Evolutionary conservation across 1,284 basidiomycete genomes (phyloP).

Genomic region (Leccinum variabile): DNA sequence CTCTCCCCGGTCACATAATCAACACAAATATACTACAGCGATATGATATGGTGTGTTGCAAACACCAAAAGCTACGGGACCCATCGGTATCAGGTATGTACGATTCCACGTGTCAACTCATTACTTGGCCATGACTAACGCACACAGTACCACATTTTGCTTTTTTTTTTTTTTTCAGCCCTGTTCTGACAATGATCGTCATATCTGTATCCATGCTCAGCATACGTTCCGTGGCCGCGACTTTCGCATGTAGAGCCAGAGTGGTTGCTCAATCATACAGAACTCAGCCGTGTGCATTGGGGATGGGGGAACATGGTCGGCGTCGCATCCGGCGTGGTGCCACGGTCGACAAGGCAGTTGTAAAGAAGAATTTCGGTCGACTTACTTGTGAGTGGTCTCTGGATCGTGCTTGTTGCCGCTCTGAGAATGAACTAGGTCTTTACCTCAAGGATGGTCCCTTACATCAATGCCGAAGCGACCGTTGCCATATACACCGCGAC

Average conservation of each 20-base stretch:
- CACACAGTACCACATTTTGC: constrained; percentile 62
- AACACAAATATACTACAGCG: background rate
- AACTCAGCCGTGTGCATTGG: constrained; percentile 43
- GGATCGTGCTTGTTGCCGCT: too few relatives aligned
- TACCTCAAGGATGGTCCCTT: too few relatives aligned
- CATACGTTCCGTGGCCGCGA: constrained; percentile 40
- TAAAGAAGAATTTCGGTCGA: too few relatives aligned
- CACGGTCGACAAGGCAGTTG: too few relatives aligned
- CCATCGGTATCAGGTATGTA: background rate
- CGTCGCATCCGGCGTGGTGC: constrained; percentile 10
- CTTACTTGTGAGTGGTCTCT: too few relatives aligned
- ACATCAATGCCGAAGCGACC: too few relatives aligned
- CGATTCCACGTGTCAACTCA: constrained; percentile 9
- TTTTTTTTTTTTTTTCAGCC: constrained; percentile 19
- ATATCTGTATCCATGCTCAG: constrained; percentile 36
- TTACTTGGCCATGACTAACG: constrained; percentile 40
- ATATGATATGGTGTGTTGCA: background rate
- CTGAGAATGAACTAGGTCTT: too few relatives aligned
- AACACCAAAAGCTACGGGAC: background rate
- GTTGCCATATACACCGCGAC: too few relatives aligned
- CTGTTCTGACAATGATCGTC: constrained; percentile 50
- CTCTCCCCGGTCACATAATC: background rate
- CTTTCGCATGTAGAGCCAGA: constrained; percentile 38
- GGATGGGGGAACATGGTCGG: constrained; percentile 37
- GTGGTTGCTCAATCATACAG: constrained; percentile 41